phyloP scores from a whole-genome alignment of 176 grass and related monocot genomes.

The Eremochloa ophiuroides region DNA sequence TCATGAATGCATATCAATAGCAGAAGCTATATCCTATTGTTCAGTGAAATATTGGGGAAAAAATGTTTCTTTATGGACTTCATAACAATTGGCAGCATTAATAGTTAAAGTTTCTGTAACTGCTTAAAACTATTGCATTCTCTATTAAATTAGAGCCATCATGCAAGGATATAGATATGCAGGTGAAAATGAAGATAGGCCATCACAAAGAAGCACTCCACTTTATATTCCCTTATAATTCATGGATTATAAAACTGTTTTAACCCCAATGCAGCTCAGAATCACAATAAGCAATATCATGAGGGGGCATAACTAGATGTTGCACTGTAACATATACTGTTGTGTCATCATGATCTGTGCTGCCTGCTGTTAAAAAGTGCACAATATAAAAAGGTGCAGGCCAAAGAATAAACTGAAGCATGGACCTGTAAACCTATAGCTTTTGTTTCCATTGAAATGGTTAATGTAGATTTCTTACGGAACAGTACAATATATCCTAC shows the following conservation, averaged over 20 bases:
- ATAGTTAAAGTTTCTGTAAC: not conserved
- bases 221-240: not conserved
- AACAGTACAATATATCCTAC: not conserved
- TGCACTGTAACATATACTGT: not conserved
- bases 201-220: not conserved
- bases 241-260: not conserved
- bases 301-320: not conserved
- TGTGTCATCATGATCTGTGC: not conserved
- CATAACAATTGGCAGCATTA: not conserved
- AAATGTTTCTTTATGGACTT: conserved; percentile 5
- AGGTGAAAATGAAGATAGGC: not conserved
- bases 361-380: not conserved
- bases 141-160: not conserved
- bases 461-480: conserved; percentile 4
- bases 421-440: not conserved
- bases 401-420: not conserved
- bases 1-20: not conserved
- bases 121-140: not conserved
- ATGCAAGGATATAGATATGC: not conserved
- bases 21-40: conserved; percentile 14
- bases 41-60: not conserved
- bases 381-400: not conserved
- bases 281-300: not conserved
- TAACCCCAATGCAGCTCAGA: not conserved
- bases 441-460: not conserved